These are phyloP conservation scores for Apostasia ramifera DNA, from an alignment of 106 monocot genomes.

Conservation along the genomic window DNA sequence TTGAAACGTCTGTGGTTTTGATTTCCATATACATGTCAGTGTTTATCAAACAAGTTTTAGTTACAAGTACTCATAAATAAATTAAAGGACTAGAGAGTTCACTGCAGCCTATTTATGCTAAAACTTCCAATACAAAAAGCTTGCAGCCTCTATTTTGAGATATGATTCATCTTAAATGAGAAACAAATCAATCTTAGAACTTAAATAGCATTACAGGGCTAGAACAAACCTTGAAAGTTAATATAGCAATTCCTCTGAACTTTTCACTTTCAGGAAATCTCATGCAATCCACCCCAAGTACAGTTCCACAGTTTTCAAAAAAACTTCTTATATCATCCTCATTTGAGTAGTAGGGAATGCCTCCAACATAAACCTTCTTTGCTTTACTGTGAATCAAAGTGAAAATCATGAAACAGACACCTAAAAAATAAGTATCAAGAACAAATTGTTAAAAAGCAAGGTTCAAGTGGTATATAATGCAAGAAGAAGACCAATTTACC, in stretches of 20 bases:
- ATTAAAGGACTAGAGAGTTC: not conserved
- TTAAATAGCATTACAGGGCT: not conserved
- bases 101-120: not conserved
- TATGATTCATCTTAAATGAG: not conserved
- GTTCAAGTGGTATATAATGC: not conserved
- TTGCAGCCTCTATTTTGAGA: not conserved
- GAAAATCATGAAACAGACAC: not conserved
- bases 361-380: conserved; percentile 91
- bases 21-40: no score
- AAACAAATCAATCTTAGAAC: not conserved
- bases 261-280: conserved; percentile 91
- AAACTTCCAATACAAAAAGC: not conserved
- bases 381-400: conserved; percentile 40
- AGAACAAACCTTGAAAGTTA: conserved; percentile 82
- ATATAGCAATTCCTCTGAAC: conserved; percentile 91
- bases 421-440: not conserved
- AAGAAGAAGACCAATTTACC: conserved; percentile 11
- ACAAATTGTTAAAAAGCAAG: not conserved
- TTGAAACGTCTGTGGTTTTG: no score
- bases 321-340: conserved; percentile 97
- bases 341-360: conserved; percentile 95
- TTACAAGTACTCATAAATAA: not conserved
- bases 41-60: not conserved
- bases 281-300: conserved; percentile 90
- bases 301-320: conserved; percentile 80